These are phyloP conservation scores for Rhynchosporium agropyri DNA, from an alignment of 2,329 filamentous ascomycete species.

Conservation along the genomic window DNA sequence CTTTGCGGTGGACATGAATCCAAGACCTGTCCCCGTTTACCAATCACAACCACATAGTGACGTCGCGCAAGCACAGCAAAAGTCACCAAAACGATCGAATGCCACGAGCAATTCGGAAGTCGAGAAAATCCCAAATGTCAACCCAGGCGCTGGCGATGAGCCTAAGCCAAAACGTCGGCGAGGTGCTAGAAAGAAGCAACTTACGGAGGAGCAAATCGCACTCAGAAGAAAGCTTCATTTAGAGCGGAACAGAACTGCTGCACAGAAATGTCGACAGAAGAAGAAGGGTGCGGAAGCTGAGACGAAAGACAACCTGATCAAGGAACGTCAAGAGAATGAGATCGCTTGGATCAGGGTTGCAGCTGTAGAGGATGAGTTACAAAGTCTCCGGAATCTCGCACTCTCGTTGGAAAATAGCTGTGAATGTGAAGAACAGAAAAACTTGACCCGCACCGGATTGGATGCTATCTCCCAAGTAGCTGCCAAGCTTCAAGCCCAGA, in stretches of 20 bases:
- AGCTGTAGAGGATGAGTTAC: conserved; percentile 2
- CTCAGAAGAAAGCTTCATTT: conserved; percentile 49
- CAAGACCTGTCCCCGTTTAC: background rate
- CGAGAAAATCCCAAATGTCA: background rate
- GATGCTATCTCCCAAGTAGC: background rate
- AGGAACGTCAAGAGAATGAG: background rate
- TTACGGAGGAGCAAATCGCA: conserved; percentile 14
- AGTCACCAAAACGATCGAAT: background rate
- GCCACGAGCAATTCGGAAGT: background rate
- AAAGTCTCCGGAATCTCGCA: background rate
- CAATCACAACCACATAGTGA: background rate
- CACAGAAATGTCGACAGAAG: conserved; percentile 74
- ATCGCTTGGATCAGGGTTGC: background rate
- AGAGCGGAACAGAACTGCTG: conserved; percentile 71
- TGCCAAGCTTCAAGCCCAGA: background rate
- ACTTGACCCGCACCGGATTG: background rate
- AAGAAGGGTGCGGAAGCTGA: conserved; percentile 43
- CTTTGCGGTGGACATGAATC: background rate
- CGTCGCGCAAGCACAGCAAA: background rate
- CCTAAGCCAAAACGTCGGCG: conserved; percentile 6
- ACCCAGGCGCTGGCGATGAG: background rate
- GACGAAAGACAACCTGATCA: conserved; percentile 43
- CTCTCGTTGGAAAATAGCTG: background rate
- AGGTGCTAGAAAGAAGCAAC: conserved; percentile 19
- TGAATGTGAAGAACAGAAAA: background rate